Base-by-base conservation (phyloP, 192 early-diverging fungal genomes). In the Coemansia sp. region DNA sequence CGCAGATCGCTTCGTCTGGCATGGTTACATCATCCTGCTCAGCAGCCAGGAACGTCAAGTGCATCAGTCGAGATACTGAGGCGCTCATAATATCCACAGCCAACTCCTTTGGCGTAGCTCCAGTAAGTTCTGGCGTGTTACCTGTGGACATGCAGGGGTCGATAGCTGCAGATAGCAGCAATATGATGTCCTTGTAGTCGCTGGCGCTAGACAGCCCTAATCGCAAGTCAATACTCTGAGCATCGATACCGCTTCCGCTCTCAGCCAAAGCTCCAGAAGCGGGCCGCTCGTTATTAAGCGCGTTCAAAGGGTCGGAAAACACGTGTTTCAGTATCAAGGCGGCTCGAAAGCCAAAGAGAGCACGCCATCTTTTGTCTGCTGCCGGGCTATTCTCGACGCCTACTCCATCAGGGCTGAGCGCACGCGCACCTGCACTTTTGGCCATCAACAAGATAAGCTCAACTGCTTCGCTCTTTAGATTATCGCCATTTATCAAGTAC, bases 31-130 rank as follows among this genome's bases (percentile, higher is more conserved):
- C 60, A 20, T 76, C 78, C 24, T 66, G 62, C 1, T 59, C 35
- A 10, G 78, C 73, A 9, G 70, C 70, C 18, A 62, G 36, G n/a
- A 81, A 26, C n/a, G 75, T 13, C 3, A 65, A 48, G 26, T 81
- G 60, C 24, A 48, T 65, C 38, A 81, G 8, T 14, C 73, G 68
- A 2, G 65, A 20, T 7, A 59, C 18, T 20, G 66, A 26, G 33
- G 60, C 63, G 23, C 66, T 56, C 1, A 55, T 42, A 10, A 73
- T 40, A 18, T 69, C 63, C 39, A 48, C 21, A 10, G 66, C 69
- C 55, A 72, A 36, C 3, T 69, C 63, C 3, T 59, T 60, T 6
- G 63, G 21, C 1, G 46, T 34, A 3, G 37, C 11, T 26, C 24
- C 59, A 1, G n/a, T 20, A 14, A 48, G 43, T 1, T 51, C 3